These are phyloP conservation scores for Pezicula carpinea DNA, from an alignment of 2,329 filamentous ascomycete genomes.

Conservation along the genomic window DNA sequence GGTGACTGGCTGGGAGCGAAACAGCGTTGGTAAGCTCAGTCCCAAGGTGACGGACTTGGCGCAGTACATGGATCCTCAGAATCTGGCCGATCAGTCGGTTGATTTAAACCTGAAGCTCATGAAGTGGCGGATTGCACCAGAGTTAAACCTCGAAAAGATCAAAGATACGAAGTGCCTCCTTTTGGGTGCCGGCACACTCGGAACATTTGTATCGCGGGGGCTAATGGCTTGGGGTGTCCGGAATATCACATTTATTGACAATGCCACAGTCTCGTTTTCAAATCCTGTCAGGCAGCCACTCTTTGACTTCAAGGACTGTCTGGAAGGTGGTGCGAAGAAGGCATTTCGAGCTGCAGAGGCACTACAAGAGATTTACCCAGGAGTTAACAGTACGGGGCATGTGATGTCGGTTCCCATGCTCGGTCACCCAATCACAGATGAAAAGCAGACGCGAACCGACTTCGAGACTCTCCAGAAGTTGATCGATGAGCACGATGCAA, in stretches of 20 bases:
- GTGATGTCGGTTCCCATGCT: constrained; percentile 90
- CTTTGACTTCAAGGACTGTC: constrained; percentile 85
- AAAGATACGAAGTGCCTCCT: constrained; percentile 87
- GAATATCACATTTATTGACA: constrained; percentile 94
- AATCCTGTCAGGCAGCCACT: constrained; percentile 94
- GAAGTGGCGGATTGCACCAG: constrained; percentile 95
- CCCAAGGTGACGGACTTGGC: constrained; percentile 77
- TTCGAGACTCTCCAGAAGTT: constrained; percentile 71
- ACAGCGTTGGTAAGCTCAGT: constrained; percentile 70
- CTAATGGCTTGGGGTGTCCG: constrained; percentile 93
- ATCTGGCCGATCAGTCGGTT: constrained; percentile 87
- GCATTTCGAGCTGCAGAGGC: constrained; percentile 76
- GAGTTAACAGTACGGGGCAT: constrained; percentile 76
- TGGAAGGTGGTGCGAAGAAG: constrained; percentile 79
- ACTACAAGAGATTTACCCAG: constrained; percentile 82
- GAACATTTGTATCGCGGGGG: constrained; percentile 88
- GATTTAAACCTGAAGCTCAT: constrained; percentile 97
- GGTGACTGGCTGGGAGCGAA: constrained; percentile 92
- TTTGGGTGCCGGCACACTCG: constrained; percentile 87
- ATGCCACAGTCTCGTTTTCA: constrained; percentile 87
- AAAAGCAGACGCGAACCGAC: constrained; percentile 63
- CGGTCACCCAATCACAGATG: constrained; percentile 79
- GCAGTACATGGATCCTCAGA: constrained; percentile 87
- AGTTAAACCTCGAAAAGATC: constrained; percentile 80
- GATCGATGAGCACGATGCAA: constrained; percentile 80